These are phyloP conservation scores for Lanmaoa rubissima DNA, from an alignment of 768 basidiomycete genomes.

Conservation along the genomic window DNA sequence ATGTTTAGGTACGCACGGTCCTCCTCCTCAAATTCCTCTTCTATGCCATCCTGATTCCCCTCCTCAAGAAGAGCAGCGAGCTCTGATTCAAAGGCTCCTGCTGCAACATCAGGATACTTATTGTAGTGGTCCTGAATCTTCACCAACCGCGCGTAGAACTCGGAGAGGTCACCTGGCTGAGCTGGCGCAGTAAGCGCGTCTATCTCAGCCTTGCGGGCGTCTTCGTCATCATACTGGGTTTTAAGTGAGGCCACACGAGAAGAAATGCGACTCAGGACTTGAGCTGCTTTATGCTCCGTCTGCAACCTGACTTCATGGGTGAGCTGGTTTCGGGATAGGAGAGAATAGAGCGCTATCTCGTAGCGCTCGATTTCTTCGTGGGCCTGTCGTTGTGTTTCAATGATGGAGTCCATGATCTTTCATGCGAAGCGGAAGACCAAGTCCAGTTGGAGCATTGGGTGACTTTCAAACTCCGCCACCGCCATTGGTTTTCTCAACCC, in stretches of 20 bases:
- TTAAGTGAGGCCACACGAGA: slow-evolving; percentile 64
- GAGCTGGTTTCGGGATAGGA: slow-evolving; percentile 66
- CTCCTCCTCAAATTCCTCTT: slow-evolving; percentile 75
- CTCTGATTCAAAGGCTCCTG: slow-evolving; percentile 81
- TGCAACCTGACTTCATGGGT: slow-evolving; percentile 65
- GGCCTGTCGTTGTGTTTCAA: slow-evolving; percentile 92
- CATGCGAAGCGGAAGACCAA: neutral
- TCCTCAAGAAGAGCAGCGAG: slow-evolving; percentile 80
- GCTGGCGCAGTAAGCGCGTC: slow-evolving; percentile 56
- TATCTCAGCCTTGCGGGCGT: slow-evolving; percentile 66
- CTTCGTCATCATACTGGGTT: slow-evolving; percentile 75
- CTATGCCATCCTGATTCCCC: slow-evolving; percentile 60
- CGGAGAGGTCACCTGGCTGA: slow-evolving; percentile 73
- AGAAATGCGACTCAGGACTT: slow-evolving; percentile 83
- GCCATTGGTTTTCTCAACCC: slow-evolving; percentile 24
- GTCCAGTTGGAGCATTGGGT: neutral
- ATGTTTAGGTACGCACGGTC: slow-evolving; percentile 62
- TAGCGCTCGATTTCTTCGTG: slow-evolving; percentile 96
- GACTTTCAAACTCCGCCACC: slow-evolving; percentile 56
- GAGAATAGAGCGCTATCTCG: slow-evolving; percentile 79
- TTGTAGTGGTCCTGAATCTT: slow-evolving; percentile 96
- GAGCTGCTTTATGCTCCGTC: slow-evolving; percentile 86
- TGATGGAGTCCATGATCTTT: slow-evolving; percentile 80
- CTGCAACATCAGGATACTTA: slow-evolving; percentile 89
- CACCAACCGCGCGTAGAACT: slow-evolving; percentile 94